These are phyloP conservation scores for Nephelium lappaceum DNA, from an alignment of 345 rosid genomes.

Conservation along the genomic window DNA sequence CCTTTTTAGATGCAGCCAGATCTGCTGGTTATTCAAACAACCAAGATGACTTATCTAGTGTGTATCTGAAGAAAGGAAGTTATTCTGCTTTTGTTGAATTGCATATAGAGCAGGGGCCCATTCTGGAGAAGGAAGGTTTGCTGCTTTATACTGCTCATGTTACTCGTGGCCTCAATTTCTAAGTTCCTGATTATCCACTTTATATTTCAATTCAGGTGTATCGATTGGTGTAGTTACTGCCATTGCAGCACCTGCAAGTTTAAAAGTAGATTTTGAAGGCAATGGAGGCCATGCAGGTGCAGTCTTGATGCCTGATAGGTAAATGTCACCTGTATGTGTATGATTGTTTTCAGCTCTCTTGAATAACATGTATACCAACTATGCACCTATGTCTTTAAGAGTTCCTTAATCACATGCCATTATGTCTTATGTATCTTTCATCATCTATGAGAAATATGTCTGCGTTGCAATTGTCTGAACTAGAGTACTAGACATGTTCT, in stretches of 20 bases:
- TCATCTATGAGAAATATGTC: background rate
- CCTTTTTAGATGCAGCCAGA: constrained; percentile 81
- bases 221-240: constrained; percentile 89
- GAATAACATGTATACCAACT: background rate
- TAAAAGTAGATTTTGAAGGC: constrained; percentile 90
- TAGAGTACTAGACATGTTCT: background rate
- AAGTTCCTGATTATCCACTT: constrained; percentile 6
- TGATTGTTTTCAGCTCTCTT: background rate
- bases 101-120: constrained; percentile 97
- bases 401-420: background rate
- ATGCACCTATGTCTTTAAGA: background rate
- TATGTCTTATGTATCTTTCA: background rate
- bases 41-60: constrained; percentile 58
- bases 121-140: constrained; percentile 83
- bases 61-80: constrained; percentile 63
- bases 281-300: constrained; percentile 98
- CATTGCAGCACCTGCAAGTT: constrained; percentile 97
- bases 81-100: constrained; percentile 87
- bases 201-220: constrained; percentile 47
- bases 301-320: constrained; percentile 93
- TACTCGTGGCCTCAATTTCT: background rate
- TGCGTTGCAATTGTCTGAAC: background rate
- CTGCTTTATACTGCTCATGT: constrained; percentile 12
- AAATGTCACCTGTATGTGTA: constrained; percentile 4
- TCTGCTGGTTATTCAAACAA: constrained; percentile 77